Evolutionary conservation across 495 filamentous ascomycete species (phyloP).

Genomic region (Penicillium herquei): DNA sequence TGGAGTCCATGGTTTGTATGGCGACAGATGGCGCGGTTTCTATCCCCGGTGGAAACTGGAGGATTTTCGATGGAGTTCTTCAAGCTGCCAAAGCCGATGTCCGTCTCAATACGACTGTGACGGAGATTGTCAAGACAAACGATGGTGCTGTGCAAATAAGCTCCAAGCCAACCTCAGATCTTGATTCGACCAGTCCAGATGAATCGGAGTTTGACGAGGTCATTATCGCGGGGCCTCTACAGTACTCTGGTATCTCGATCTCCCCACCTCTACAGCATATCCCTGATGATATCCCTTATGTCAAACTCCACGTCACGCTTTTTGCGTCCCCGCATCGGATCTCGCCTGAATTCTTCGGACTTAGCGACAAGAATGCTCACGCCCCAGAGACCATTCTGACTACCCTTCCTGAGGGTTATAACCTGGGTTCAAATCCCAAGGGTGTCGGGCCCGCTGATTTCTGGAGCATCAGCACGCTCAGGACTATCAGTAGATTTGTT

Average conservation of each 20-base stretch:
- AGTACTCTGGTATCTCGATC: constrained; percentile 67
- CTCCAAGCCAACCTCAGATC: constrained; percentile 30
- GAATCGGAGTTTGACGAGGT: constrained; percentile 68
- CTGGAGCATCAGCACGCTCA: constrained; percentile 82
- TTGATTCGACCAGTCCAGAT: constrained; percentile 12
- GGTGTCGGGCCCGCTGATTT: constrained; percentile 73
- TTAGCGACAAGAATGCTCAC: constrained; percentile 46
- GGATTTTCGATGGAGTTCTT: constrained; percentile 84
- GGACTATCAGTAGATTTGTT: constrained; percentile 56
- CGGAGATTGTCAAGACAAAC: constrained; percentile 49
- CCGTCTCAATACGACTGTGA: constrained; percentile 69
- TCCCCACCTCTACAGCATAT: constrained; percentile 48
- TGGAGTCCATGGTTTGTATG: constrained; percentile 94
- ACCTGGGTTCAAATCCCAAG: constrained; percentile 42
- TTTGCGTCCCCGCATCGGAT: constrained; percentile 74
- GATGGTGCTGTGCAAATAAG: constrained; percentile 52
- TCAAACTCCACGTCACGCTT: constrained; percentile 81
- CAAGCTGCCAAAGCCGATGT: constrained; percentile 58
- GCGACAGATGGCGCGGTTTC: constrained; percentile 79
- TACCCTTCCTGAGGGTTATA: constrained; percentile 63
- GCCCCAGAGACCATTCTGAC: constrained; percentile 79
- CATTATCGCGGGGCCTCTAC: constrained; percentile 73
- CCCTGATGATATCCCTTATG: constrained; percentile 77
- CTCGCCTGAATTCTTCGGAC: constrained; percentile 66
- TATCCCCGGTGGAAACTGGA: constrained; percentile 89